Evolutionary conservation across 345 rosid species (phyloP), one percentile per base, ranked within the genome.

Genomic region (Corymbia maculata): DNA sequence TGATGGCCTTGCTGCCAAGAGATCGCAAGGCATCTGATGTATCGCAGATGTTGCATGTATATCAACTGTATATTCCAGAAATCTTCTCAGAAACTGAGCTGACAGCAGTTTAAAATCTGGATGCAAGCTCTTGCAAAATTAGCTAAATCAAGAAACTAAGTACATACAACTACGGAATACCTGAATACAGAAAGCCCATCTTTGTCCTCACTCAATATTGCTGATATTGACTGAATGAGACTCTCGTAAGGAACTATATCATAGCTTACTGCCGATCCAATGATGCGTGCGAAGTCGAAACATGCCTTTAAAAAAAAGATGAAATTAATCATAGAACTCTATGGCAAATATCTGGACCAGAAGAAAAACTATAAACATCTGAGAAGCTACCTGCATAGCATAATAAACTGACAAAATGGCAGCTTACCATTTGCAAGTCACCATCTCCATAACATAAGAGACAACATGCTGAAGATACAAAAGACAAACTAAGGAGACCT

Each of bases 271-370:
- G 94, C 94, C 36, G 99, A 96, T 90, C 92, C 95, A 44, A 94
- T 89, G 87, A 95, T 92, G 88, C 97, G 92, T 88, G 95, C 96
- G 84, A 96, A 96, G 91, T 97, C 99, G 90, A 96, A 95, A 93
- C 98, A 96, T 86, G 98, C 99, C 99, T 97, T 92, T 92, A 91
- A 95, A 36, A 89, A 95, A 90, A 91, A n/a, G n/a, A 93, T 85
- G 89, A 89, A 51, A 92, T 87, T 79, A 88, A 90, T 95, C 94
- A 97, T 95, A 93, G 87, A 91, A 92, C 55, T 50, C 87, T 89
- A 82, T 19, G 49, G 49, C 49, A 75, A 75, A 75, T 17, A 70
- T 70, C 82, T 70, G 82, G 26, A 70, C 82, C 42, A 79, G 89
- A 89, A 89, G 89, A 50, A 49, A 89, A 90, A 87, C 86, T 87